phyloP scores from a whole-genome alignment of 1,139 yeast species.

The Taphrina populina region DNA sequence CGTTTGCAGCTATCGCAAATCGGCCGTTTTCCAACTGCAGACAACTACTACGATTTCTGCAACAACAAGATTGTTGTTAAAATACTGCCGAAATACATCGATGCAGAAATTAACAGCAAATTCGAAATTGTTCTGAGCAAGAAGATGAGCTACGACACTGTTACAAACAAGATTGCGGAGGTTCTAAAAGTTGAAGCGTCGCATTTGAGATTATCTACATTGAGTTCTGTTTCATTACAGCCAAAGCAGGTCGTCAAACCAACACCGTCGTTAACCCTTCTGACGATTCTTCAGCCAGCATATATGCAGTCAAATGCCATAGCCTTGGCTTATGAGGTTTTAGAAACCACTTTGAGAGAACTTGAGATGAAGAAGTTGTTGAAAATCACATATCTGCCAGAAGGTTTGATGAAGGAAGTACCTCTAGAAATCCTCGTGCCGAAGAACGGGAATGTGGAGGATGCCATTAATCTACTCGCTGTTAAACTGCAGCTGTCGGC shows the following conservation, averaged over 20 bases:
- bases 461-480: constrained; percentile 58
- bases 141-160: constrained; percentile 56
- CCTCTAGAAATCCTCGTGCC: constrained; percentile 69
- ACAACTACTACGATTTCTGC: constrained; percentile 62
- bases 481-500: constrained; percentile 56
- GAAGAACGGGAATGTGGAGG: constrained; percentile 57
- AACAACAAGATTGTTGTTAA: constrained; percentile 64
- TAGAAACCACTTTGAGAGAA: constrained; percentile 71
- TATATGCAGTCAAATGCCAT: constrained; percentile 46
- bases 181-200: constrained; percentile 58
- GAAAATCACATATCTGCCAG: constrained; percentile 47
- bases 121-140: constrained; percentile 73
- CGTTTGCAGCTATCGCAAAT: constrained; percentile 34
- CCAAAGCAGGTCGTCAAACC: constrained; percentile 48
- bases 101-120: constrained; percentile 43
- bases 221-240: constrained; percentile 37
- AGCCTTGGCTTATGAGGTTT: constrained; percentile 60
- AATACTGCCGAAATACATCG: constrained; percentile 54
- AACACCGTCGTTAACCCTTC: constrained; percentile 45
- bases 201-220: constrained; percentile 63
- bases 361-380: constrained; percentile 72
- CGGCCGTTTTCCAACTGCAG: constrained; percentile 46
- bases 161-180: constrained; percentile 61
- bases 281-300: constrained; percentile 50
- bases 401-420: constrained; percentile 53